Conservation (phyloP, 2,329 filamentous ascomycete species). For the Teratosphaeria viscida region DNA sequence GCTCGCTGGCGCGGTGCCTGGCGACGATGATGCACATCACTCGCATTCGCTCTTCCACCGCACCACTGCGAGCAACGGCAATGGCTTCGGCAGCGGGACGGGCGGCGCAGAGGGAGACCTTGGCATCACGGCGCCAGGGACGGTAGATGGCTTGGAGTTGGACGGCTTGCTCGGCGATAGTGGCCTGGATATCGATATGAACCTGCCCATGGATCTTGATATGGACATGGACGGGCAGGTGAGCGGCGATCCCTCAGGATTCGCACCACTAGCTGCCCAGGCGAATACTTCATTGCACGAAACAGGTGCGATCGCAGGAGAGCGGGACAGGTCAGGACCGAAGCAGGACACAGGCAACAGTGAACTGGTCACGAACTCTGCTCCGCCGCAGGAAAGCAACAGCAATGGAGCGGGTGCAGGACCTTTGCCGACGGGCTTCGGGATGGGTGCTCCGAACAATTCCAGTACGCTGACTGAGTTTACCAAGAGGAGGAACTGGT, state of each 20-base stretch:
- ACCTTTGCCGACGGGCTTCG: constrained; percentile 46
- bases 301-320: background rate
- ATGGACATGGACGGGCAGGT: constrained; percentile 16
- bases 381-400: constrained; percentile 11
- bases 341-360: background rate
- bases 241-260: background rate
- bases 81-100: background rate
- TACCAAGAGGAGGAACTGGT: constrained; percentile 66
- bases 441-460: constrained; percentile 32
- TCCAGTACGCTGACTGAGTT: constrained; percentile 54
- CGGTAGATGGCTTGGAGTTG: constrained; percentile 19
- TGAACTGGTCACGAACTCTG: constrained; percentile 4
- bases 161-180: constrained; percentile 18
- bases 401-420: constrained; percentile 40
- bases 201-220: constrained; percentile 39
- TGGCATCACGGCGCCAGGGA: constrained; percentile 1
- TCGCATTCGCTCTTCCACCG: background rate
- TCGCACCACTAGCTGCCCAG: background rate
- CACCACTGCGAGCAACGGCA: background rate
- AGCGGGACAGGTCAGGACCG: background rate
- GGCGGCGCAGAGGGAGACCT: background rate
- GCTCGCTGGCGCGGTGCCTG: background rate
- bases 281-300: background rate
- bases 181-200: constrained; percentile 35
- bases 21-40: background rate